Conservation (phyloP, 805 yeast genomes). For the Ogataea thermomethanolica region DNA sequence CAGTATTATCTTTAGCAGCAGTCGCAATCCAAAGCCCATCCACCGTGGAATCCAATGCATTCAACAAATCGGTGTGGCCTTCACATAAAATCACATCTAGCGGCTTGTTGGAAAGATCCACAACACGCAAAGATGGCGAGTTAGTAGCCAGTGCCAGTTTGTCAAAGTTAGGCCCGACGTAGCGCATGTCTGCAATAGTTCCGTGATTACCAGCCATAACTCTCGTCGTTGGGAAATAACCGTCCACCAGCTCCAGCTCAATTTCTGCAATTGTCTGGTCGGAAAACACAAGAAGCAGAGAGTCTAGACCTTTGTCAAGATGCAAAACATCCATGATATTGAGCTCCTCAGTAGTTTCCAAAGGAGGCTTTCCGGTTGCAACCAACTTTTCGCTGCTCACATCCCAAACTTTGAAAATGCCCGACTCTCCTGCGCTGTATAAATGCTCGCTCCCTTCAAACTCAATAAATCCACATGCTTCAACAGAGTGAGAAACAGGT, state of each 20-base stretch:
- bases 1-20: constrained; percentile 85
- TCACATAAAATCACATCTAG: constrained; percentile 62
- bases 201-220: constrained; percentile 92
- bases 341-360: constrained; percentile 66
- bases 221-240: constrained; percentile 41
- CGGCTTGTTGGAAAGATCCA: constrained; percentile 55
- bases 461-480: constrained; percentile 58
- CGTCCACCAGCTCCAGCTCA: constrained; percentile 28
- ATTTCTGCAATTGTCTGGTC: constrained; percentile 70
- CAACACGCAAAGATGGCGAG: constrained; percentile 79
- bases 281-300: constrained; percentile 57
- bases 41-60: constrained; percentile 68
- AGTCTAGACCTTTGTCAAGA: constrained; percentile 28
- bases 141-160: constrained; percentile 86
- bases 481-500: constrained; percentile 71
- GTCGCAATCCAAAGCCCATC: constrained; percentile 92
- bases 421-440: constrained; percentile 79
- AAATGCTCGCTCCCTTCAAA: constrained; percentile 36
- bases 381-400: constrained; percentile 44
- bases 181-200: constrained; percentile 84
- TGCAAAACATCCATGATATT: constrained; percentile 55
- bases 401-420: constrained; percentile 66
- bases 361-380: constrained; percentile 45
- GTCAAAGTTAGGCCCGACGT: constrained; percentile 59
- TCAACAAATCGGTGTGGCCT: constrained; percentile 84